Conservation (phyloP, 2,329 filamentous ascomycete species). For the Colletotrichum sp. region DNA sequence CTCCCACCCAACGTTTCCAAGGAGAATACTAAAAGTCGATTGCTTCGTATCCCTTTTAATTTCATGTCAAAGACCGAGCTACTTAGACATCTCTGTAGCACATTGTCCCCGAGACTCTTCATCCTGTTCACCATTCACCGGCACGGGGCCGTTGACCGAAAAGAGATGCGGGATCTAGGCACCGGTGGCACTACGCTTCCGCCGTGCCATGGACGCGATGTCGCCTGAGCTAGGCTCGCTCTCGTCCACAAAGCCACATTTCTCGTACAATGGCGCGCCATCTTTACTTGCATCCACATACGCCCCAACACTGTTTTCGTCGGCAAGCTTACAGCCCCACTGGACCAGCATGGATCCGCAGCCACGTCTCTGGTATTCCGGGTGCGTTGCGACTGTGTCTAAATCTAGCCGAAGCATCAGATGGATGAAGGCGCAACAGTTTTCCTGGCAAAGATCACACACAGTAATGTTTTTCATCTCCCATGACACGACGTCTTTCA, state of each 20-base stretch:
- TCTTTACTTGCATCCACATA: constrained; percentile 28
- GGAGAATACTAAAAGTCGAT: too few relatives aligned
- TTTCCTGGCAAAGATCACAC: rapidly evolving
- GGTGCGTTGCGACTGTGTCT: constrained; percentile 29
- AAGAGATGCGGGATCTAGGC: too few relatives aligned
- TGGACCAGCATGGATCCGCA: constrained; percentile 27
- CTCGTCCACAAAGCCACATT: constrained; percentile 9
- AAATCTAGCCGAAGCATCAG: constrained; percentile 16
- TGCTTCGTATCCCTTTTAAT: too few relatives aligned
- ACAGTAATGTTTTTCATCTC: constrained; percentile 5
- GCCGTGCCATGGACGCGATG: neutral
- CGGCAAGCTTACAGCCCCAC: constrained; percentile 28
- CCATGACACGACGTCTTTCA: neutral
- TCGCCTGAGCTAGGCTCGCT: neutral
- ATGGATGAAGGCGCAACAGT: too few relatives aligned
- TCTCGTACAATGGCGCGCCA: neutral
- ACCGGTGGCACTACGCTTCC: too few relatives aligned
- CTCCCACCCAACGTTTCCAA: too few relatives aligned
- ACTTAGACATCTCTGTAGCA: too few relatives aligned
- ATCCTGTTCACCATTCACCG: too few relatives aligned
- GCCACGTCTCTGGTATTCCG: constrained; percentile 29
- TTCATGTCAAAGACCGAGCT: too few relatives aligned
- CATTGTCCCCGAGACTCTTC: too few relatives aligned
- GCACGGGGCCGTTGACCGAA: too few relatives aligned
- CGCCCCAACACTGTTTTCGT: constrained; percentile 21